Percentiles rank a stretch among this genome's conserved stretches.
Conservation (phyloP, 371 early-diverging fungal genomes). For the Haplosporangium sp. region DNA sequence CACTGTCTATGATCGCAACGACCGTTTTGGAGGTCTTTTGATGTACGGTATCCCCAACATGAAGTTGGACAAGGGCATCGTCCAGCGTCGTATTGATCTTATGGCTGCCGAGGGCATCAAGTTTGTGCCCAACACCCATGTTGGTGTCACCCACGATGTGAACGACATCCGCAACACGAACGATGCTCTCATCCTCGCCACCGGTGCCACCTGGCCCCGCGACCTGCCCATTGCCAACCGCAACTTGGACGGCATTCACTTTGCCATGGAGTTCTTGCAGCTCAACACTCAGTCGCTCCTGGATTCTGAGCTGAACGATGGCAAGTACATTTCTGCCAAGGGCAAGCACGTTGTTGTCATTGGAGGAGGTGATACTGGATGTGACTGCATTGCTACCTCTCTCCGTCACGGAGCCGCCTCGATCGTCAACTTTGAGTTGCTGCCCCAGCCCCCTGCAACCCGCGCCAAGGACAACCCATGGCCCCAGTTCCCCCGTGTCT, state of each 20-base stretch:
- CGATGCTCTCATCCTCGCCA: constrained; percentile 91
- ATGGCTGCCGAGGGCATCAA: constrained; percentile 91
- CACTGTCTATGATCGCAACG: constrained; percentile 96
- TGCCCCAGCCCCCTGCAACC: constrained; percentile 87
- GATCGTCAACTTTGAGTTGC: constrained; percentile 95
- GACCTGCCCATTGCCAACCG: constrained; percentile 92
- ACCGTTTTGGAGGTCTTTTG: constrained; percentile 94
- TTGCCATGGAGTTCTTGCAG: constrained; percentile 97
- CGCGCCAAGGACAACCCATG: constrained; percentile 95
- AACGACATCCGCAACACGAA: constrained; percentile 67
- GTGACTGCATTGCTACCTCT: constrained; percentile 96
- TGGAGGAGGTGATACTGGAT: constrained; percentile 98
- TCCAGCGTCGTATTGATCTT: constrained; percentile 93
- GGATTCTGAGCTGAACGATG: constrained; percentile 79
- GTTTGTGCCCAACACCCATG: constrained; percentile 87
- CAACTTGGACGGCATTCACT: constrained; percentile 90
- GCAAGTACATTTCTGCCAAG: constrained; percentile 83
- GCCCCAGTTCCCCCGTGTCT: constrained; percentile 95
- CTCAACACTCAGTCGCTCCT: constrained; percentile 88
- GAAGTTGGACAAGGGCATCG: constrained; percentile 97
- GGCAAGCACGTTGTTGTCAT: constrained; percentile 96
- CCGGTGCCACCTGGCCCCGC: constrained; percentile 97
- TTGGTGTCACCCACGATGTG: constrained; percentile 87
- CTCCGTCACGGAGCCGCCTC: constrained; percentile 92
- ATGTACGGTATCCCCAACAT: constrained; percentile 99